Conservation (phyloP, 345 rosid species). For the rapeseed (Brassica napus) region Da-Ae NC_063436.1:14013001-14013500, state of each 20-base stretch:
- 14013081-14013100: neutral
- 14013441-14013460: constrained; percentile 76
- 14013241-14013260: constrained; percentile 80
- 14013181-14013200: neutral
- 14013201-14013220: constrained; percentile 24
- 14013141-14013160: constrained; percentile 41
- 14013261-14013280: constrained; percentile 70
- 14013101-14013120: constrained; percentile 10
- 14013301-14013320: constrained; percentile 94
- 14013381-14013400: constrained; percentile 52
- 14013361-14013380: constrained; percentile 90
- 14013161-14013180: constrained; percentile 1
- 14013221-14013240: constrained; percentile 91
- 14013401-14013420: constrained; percentile 52
- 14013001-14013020: constrained; percentile 59
- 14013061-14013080: neutral
- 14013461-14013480: constrained; percentile 96
- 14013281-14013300: constrained; percentile 89
- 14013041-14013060: constrained; percentile 45
- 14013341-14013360: constrained; percentile 69
- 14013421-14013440: constrained; percentile 86
- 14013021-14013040: constrained; percentile 34
- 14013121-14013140: constrained; percentile 40
- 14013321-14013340: constrained; percentile 87
- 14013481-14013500: constrained; percentile 96